Percentiles rank a stretch among this genome's conserved stretches.
Conservation (phyloP, 345 rosid genomes). For the Syzygium aqueum region DNA sequence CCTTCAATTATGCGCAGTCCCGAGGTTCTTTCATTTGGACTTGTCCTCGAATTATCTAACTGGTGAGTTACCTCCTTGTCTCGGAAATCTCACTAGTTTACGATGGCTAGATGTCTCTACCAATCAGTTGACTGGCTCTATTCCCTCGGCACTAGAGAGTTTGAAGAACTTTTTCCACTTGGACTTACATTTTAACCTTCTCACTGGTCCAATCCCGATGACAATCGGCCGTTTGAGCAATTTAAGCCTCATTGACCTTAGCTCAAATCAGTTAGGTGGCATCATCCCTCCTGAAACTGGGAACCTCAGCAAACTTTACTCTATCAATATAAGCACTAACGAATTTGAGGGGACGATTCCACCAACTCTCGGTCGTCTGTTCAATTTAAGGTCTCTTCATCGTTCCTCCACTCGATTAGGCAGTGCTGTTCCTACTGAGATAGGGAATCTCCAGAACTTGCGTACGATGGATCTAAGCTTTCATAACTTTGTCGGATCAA, state of each 20-base stretch:
- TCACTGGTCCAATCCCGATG: background rate
- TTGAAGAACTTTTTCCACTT: too few species aligned
- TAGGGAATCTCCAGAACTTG: background rate
- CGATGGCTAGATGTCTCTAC: background rate
- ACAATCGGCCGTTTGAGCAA: too few species aligned
- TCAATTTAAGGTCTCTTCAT: background rate
- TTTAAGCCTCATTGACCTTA: background rate
- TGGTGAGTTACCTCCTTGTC: constrained; percentile 4
- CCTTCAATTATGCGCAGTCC: background rate
- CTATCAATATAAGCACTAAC: background rate
- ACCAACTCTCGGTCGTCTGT: background rate
- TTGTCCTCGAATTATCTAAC: background rate
- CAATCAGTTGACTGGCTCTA: background rate
- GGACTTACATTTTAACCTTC: too few species aligned
- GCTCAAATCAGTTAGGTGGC: background rate
- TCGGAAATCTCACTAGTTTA: background rate
- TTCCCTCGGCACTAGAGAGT: background rate
- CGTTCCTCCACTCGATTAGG: background rate
- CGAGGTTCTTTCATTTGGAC: background rate
- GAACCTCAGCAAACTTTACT: background rate
- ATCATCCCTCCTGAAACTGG: background rate
- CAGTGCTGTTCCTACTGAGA: background rate
- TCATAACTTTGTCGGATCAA: too few species aligned
- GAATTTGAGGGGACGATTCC: background rate
- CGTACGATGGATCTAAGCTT: too few species aligned